Base-by-base conservation (phyloP, 1,284 basidiomycete genomes). In the Fomitopsis pinicola region DNA sequence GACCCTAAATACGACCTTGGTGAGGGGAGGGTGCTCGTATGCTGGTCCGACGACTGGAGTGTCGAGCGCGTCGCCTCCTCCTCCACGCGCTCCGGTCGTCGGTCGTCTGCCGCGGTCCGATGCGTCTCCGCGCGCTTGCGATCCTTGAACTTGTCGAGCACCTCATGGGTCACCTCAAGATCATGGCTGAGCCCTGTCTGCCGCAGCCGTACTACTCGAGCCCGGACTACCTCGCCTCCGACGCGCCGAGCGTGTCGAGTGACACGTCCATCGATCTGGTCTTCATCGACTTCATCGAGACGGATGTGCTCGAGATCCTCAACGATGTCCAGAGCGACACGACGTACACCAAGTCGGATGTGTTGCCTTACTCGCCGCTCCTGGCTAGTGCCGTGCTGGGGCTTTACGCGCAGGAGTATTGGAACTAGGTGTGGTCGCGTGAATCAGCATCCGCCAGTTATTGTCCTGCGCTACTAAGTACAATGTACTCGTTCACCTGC, bases 271-370 rank as follows among this genome's bases (percentile, higher is more conserved):
- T 91, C 64, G 89, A 91, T 68, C 78, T 92, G 30, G 83, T 91
- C 52, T 91, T 91, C 69, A 77, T 88, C 50, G 77, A 86, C 72
- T 91, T 90, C 71, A 85, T 89, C 67, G 77, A 82, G 70, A 63
- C 63, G 4, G 74, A 83, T 61, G 69, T 90, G 48, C 65, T 91
- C 56, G 57, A 64, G 15, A 80, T 84, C 56, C 70, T 90, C 55
- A 92, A 91, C 68, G 38, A 60, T 4, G 66, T 87, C 30, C 84
- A 86, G 72, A 81, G 50, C n/a, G 69, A 62, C 17, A 82, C 78
- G 69, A 78, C 70, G 5, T 89, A 82, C 69, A 82, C 83, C 6
- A 69, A 70, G 0, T 69, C 75, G 5, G 85, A 90, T 68, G 83
- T 85, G 1, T 59, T 69, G 45, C 40, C 65, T 48, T 91, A 91